phyloP scores from a whole-genome alignment of 1,284 basidiomycete genomes.

The Golubevia sp. region DNA sequence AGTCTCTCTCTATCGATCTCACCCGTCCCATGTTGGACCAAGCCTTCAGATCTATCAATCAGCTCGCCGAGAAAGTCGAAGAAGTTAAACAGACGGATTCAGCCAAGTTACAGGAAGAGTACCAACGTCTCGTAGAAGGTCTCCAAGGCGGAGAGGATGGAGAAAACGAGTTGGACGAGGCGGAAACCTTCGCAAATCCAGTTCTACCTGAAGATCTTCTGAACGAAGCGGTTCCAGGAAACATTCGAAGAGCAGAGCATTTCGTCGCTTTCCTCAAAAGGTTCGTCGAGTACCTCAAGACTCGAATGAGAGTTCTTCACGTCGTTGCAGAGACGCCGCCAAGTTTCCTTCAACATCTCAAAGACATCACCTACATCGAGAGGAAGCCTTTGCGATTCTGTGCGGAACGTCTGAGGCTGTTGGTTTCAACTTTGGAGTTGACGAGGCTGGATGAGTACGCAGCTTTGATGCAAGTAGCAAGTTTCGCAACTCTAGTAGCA shows the following conservation, averaged over 20 bases:
- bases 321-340: constrained; percentile 60
- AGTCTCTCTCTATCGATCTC: constrained; percentile 57
- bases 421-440: constrained; percentile 57
- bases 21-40: constrained; percentile 60
- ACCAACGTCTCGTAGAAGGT: constrained; percentile 52
- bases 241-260: constrained; percentile 59
- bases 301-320: constrained; percentile 59
- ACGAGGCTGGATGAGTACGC: constrained; percentile 55
- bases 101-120: constrained; percentile 59
- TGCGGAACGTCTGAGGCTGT: constrained; percentile 56
- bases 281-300: constrained; percentile 61
- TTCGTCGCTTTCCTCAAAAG: constrained; percentile 60
- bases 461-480: constrained; percentile 52
- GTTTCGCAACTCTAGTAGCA: constrained; percentile 59
- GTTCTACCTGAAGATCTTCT: constrained; percentile 55
- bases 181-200: constrained; percentile 56
- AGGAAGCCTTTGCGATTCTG: constrained; percentile 59
- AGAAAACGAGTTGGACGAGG: constrained; percentile 38
- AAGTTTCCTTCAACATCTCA: constrained; percentile 58
- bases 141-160: constrained; percentile 37
- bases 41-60: constrained; percentile 56
- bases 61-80: constrained; percentile 55
- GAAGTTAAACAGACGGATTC: constrained; percentile 56
- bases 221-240: constrained; percentile 55
- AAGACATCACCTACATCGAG: constrained; percentile 62